Conservation (phyloP, 345 rosid species). For the Toxicodendron radicans region DNA sequence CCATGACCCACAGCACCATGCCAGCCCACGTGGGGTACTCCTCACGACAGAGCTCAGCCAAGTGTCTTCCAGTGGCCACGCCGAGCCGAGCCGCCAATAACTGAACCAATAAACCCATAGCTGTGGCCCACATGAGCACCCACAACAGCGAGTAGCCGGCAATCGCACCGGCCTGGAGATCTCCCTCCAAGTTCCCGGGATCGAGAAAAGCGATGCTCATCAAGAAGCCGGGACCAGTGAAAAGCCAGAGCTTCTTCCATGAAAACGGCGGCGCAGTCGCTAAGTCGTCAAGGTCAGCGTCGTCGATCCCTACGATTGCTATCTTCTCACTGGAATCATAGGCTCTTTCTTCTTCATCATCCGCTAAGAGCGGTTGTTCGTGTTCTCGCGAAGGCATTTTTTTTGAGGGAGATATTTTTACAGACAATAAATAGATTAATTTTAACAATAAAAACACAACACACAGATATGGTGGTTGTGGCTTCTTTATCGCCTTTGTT, state of each 20-base stretch:
- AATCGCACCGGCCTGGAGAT: constrained; percentile 91
- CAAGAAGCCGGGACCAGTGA: constrained; percentile 90
- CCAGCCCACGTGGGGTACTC: constrained; percentile 91
- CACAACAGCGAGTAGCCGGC: constrained; percentile 92
- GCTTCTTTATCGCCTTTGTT: background rate
- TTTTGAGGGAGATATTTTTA: background rate
- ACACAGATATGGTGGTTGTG: too few relatives aligned
- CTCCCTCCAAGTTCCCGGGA: constrained; percentile 95
- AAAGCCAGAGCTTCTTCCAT: constrained; percentile 89
- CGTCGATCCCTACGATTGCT: constrained; percentile 52
- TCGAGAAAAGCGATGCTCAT: constrained; percentile 96
- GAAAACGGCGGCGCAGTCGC: constrained; percentile 67
- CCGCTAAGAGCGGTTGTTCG: constrained; percentile 36
- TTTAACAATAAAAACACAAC: too few relatives aligned
- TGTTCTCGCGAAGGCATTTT: constrained; percentile 20
- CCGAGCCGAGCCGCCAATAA: constrained; percentile 86
- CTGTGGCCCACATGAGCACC: constrained; percentile 96
- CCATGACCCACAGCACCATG: constrained; percentile 80
- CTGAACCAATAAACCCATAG: constrained; percentile 88
- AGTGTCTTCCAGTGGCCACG: constrained; percentile 85
- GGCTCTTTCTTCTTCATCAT: constrained; percentile 52
- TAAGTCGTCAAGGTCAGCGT: constrained; percentile 27
- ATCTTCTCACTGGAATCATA: constrained; percentile 78
- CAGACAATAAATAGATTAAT: too few relatives aligned
- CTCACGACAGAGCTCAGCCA: constrained; percentile 89